A percentile compares a stretch with the other conserved stretches of the same genome.
These are phyloP conservation scores for Aspergillus sergii DNA, from an alignment of 2,329 filamentous ascomycete species.

Conservation along the genomic window DNA sequence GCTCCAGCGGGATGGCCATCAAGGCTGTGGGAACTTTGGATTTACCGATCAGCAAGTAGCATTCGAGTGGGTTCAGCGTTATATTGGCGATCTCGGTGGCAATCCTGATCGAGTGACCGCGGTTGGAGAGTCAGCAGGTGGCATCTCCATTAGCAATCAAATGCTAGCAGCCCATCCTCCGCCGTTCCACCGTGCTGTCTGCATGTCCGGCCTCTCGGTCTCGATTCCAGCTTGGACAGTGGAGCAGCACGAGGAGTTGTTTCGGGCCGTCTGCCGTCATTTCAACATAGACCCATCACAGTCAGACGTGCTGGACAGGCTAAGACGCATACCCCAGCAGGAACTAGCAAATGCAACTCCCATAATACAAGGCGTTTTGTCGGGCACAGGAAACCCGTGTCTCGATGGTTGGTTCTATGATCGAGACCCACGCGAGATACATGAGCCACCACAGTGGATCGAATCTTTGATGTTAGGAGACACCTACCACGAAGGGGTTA, in stretches of 20 bases:
- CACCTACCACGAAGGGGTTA: slow-evolving; percentile 30
- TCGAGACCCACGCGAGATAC: slow-evolving; percentile 16
- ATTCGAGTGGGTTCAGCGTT: slow-evolving; percentile 38
- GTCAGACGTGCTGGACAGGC: slow-evolving; percentile 18
- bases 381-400: slow-evolving; percentile 30
- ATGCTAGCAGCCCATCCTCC: slow-evolving; percentile 22
- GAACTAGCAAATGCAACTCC: slow-evolving; percentile 28
- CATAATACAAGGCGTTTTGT: slow-evolving; percentile 24
- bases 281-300: slow-evolving; percentile 22
- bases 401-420: slow-evolving; percentile 30
- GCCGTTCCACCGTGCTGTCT: slow-evolving; percentile 26
- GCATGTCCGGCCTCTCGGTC: slow-evolving; percentile 27
- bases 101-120: slow-evolving; percentile 35
- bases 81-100: slow-evolving; percentile 37
- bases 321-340: slow-evolving; percentile 26
- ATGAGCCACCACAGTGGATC: slow-evolving; percentile 24
- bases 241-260: slow-evolving; percentile 25
- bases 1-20: slow-evolving; percentile 22
- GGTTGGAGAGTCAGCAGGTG: slow-evolving; percentile 31
- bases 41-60: slow-evolving; percentile 38
- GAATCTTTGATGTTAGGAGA: slow-evolving; percentile 28
- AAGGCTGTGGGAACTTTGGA: slow-evolving; percentile 41
- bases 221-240: slow-evolving; percentile 27
- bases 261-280: slow-evolving; percentile 22
- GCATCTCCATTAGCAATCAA: slow-evolving; percentile 31